Evolutionary conservation across 495 filamentous ascomycete species (phyloP).

Genomic region (Lepidopterella palustris): DNA sequence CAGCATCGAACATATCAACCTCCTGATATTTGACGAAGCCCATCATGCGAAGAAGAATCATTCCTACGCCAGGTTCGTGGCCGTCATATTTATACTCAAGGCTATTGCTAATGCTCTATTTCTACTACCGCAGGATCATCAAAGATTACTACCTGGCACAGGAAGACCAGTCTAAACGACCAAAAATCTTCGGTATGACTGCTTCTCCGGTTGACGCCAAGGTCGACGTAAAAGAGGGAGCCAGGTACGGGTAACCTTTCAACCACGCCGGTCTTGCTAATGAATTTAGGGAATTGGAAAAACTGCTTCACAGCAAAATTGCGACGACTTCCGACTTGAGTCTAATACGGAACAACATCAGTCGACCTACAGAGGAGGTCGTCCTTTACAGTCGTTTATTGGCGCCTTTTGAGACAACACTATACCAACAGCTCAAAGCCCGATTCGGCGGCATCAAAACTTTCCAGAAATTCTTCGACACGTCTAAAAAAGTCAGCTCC

Average conservation of each 20-base stretch:
- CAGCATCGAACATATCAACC: conserved; percentile 75
- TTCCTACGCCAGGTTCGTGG: conserved; percentile 63
- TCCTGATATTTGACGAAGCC: conserved; percentile 93
- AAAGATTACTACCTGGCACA: conserved; percentile 68
- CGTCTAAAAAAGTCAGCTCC: conserved; percentile 50
- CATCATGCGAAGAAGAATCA: conserved; percentile 96
- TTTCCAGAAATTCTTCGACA: conserved; percentile 55
- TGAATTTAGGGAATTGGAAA: conserved; percentile 55
- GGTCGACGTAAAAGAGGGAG: conserved; percentile 60
- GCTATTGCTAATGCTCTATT: conserved; percentile 25
- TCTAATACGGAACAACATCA: conserved; percentile 53
- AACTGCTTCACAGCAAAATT: conserved; percentile 70
- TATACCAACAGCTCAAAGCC: conserved; percentile 52
- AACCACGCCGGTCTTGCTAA: conserved; percentile 28
- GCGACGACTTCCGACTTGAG: conserved; percentile 67
- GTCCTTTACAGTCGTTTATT: conserved; percentile 51
- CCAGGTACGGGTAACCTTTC: not conserved
- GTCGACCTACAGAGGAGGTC: conserved; percentile 54
- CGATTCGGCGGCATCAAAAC: conserved; percentile 51
- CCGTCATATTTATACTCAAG: conserved; percentile 1
- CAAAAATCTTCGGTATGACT: conserved; percentile 93
- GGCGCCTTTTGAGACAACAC: conserved; percentile 53
- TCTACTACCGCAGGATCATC: conserved; percentile 50
- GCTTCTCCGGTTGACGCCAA: conserved; percentile 91
- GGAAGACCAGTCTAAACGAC: conserved; percentile 44